Percentiles rank a stretch among this genome's conserved stretches.
Conservation (phyloP, 1,284 basidiomycete species). For the Irpex sp. region DNA sequence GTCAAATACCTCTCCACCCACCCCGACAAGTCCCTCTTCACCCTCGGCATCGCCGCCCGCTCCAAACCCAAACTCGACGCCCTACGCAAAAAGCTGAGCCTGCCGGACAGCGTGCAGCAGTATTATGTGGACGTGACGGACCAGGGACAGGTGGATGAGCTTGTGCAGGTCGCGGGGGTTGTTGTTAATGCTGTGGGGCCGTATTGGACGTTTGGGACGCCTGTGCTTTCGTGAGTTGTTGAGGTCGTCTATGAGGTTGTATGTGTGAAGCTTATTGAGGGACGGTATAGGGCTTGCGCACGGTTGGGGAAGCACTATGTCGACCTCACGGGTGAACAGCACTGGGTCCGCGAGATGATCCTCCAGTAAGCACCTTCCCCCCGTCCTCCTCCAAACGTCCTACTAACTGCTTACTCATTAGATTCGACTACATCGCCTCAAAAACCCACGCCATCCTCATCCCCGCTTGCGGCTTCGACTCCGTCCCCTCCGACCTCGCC, state of each 20-base stretch:
- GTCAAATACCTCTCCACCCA: too few species aligned
- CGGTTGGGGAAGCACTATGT: slow-evolving; percentile 57
- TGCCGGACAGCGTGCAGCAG: slow-evolving; percentile 38
- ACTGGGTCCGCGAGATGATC: slow-evolving; percentile 52
- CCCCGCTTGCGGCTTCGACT: slow-evolving; percentile 71
- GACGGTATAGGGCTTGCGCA: slow-evolving; percentile 55
- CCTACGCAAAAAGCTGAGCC: slow-evolving; percentile 38
- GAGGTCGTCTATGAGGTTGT: not conserved
- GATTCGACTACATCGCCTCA: slow-evolving; percentile 63
- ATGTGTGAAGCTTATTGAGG: too few species aligned
- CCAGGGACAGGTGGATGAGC: slow-evolving; percentile 42
- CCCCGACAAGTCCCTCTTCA: too few species aligned
- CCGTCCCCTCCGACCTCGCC: slow-evolving; percentile 64
- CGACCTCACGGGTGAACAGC: slow-evolving; percentile 57
- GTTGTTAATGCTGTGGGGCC: slow-evolving; percentile 70
- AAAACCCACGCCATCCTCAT: slow-evolving; percentile 68
- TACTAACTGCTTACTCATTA: slow-evolving; percentile 18
- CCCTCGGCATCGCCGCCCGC: slow-evolving; percentile 40
- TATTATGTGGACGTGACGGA: slow-evolving; percentile 53
- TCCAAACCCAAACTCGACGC: slow-evolving; percentile 51
- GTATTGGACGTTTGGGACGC: slow-evolving; percentile 59
- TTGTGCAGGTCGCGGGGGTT: slow-evolving; percentile 52
- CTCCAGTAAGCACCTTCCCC: slow-evolving; percentile 31
- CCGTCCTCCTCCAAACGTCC: not conserved
- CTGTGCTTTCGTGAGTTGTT: slow-evolving; percentile 52